Percentiles rank a stretch among this genome's conserved stretches.
Conservation (phyloP, 306 rosid species). For the Trifolium dubium region DNA sequence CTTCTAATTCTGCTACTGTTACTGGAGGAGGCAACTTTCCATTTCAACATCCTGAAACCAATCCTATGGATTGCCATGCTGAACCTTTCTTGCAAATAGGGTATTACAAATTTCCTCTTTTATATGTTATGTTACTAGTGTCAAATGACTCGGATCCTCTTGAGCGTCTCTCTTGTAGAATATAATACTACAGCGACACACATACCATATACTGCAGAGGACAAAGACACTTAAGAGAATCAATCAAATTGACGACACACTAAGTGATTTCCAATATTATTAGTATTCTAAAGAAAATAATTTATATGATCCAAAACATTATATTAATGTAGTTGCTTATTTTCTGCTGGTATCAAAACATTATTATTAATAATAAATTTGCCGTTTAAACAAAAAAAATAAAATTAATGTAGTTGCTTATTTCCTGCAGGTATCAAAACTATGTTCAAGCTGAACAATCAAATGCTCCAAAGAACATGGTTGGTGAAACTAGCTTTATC, state of each 20-base stretch:
- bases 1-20: constrained; percentile 39
- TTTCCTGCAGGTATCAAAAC: constrained; percentile 62
- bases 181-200: background rate
- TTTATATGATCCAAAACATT: background rate
- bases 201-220: background rate
- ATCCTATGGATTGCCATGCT: constrained; percentile 58
- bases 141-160: background rate
- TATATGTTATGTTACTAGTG: too few species aligned
- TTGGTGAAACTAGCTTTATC: constrained; percentile 72
- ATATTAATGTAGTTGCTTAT: background rate
- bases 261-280: too few species aligned
- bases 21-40: constrained; percentile 51
- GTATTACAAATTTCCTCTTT: constrained; percentile 42
- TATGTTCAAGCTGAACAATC: constrained; percentile 66
- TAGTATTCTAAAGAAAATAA: background rate
- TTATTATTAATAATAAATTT: too few species aligned
- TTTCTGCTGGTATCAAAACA: constrained; percentile 62
- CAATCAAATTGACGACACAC: too few species aligned
- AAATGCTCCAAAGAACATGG: constrained; percentile 51
- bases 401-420: background rate
- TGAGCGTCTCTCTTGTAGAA: background rate
- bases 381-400: too few species aligned
- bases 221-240: background rate
- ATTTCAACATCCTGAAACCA: constrained; percentile 59
- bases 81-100: constrained; percentile 84